A percentile compares a stretch with the other conserved stretches of the same genome.
Evolutionary conservation across 2,329 filamentous ascomycete species (phyloP).

Genomic region (Hirsutella rhossiliensis): DNA sequence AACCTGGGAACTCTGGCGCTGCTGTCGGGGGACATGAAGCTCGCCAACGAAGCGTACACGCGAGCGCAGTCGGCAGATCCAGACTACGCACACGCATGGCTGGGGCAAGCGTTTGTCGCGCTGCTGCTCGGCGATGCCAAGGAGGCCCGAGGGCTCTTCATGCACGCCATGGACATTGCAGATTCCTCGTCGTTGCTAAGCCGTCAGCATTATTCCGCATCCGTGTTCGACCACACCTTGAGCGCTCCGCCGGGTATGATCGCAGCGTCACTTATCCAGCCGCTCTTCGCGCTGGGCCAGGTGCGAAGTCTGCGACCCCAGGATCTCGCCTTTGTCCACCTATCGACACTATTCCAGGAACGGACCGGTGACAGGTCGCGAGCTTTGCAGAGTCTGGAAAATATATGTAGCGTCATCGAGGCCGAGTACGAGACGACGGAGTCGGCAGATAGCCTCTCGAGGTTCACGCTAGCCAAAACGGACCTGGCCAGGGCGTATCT

Average conservation of each 20-base stretch:
- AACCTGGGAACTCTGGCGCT: constrained; percentile 83
- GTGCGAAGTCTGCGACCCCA: constrained; percentile 58
- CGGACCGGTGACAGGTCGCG: constrained; percentile 56
- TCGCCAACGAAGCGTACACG: constrained; percentile 86
- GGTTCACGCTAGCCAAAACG: constrained; percentile 71
- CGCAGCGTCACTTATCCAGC: constrained; percentile 62
- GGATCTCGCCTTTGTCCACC: constrained; percentile 62
- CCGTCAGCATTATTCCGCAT: constrained; percentile 67
- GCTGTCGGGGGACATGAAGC: constrained; percentile 66
- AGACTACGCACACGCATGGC: constrained; percentile 85
- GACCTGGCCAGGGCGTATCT: constrained; percentile 81
- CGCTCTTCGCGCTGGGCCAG: constrained; percentile 80
- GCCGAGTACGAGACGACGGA: constrained; percentile 76
- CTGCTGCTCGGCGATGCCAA: constrained; percentile 59
- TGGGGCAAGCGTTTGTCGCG: constrained; percentile 82
- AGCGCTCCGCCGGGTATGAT: constrained; percentile 36
- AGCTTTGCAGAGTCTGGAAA: constrained; percentile 51
- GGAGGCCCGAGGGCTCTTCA: constrained; percentile 77
- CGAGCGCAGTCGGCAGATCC: constrained; percentile 89
- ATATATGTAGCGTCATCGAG: constrained; percentile 60
- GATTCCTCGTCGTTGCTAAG: constrained; percentile 62
- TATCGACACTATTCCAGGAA: constrained; percentile 72
- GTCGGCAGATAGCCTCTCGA: constrained; percentile 58
- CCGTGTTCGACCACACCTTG: constrained; percentile 72
- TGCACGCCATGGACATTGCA: constrained; percentile 87